Conservation (phyloP, 1,139 yeast genomes). For the Hyphopichia pseudoburtonii region DNA sequence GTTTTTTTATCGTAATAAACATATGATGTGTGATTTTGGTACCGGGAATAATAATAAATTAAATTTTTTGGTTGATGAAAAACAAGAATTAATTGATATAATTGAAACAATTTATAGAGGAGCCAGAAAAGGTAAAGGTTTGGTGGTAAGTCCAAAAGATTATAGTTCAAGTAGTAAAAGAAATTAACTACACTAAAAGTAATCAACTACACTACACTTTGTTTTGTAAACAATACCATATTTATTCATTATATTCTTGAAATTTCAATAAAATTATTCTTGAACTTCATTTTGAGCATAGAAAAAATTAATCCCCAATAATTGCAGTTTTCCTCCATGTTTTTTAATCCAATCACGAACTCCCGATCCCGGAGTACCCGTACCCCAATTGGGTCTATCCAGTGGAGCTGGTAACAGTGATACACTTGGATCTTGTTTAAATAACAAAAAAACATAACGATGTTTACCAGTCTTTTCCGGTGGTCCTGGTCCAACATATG, state of each 20-base stretch:
- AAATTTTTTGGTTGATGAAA: conserved; percentile 73
- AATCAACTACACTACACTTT: background rate
- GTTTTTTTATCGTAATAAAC: conserved; percentile 93
- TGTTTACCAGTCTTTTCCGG: conserved; percentile 82
- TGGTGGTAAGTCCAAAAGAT: conserved; percentile 82
- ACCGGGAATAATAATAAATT: conserved; percentile 96
- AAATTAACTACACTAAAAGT: too few species aligned
- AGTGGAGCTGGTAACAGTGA: conserved; percentile 38
- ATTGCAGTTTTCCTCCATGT: conserved; percentile 57
- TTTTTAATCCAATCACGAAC: conserved; percentile 69
- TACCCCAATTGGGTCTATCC: conserved; percentile 85
- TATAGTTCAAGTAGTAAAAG: conserved; percentile 29
- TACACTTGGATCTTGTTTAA: conserved; percentile 56
- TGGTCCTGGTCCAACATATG: conserved; percentile 81
- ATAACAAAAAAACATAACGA: conserved; percentile 74
- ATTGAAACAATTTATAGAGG: conserved; percentile 89
- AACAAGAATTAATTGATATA: conserved; percentile 89
- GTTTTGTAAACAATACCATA: background rate
- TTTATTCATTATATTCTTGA: background rate
- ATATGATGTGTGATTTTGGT: conserved; percentile 98
- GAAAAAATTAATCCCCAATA: conserved; percentile 78
- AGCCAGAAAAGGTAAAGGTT: conserved; percentile 89
- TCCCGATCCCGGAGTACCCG: conserved; percentile 73
- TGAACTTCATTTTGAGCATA: conserved; percentile 64
- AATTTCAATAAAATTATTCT: too few species aligned